Evolutionary conservation across 2,329 filamentous ascomycete genomes (phyloP).

Genomic region (Fusarium sp.): DNA sequence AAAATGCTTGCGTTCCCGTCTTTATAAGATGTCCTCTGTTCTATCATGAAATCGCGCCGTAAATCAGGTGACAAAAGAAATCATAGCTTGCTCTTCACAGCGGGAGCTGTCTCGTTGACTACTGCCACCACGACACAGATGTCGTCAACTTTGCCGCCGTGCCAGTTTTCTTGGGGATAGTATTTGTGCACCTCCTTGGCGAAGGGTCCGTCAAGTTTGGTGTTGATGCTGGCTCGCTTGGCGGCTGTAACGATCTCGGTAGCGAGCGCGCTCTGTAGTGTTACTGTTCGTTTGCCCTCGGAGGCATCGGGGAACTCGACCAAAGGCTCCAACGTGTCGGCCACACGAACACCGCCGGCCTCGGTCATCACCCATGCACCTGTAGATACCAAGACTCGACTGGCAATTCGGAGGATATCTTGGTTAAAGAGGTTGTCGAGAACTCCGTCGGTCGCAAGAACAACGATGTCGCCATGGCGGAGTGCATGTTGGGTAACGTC

Average conservation of each 20-base stretch:
- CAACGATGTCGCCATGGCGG: slow-evolving; percentile 90
- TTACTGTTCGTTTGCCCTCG: slow-evolving; percentile 52
- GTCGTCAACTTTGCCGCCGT: slow-evolving; percentile 94
- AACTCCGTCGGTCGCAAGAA: slow-evolving; percentile 94
- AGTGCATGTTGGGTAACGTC: slow-evolving; percentile 80
- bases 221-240: slow-evolving; percentile 85
- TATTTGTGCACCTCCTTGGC: slow-evolving; percentile 92
- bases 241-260: slow-evolving; percentile 83
- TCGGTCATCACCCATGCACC: slow-evolving; percentile 78
- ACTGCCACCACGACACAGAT: slow-evolving; percentile 88
- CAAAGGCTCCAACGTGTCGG: slow-evolving; percentile 65
- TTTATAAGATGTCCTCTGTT: slow-evolving; percentile 40
- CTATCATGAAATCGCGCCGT: slow-evolving; percentile 40
- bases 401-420: slow-evolving; percentile 85
- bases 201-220: slow-evolving; percentile 88
- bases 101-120: slow-evolving; percentile 70
- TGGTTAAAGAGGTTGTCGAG: slow-evolving; percentile 96
- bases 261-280: slow-evolving; percentile 82
- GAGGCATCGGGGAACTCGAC: slow-evolving; percentile 45
- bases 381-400: slow-evolving; percentile 76
- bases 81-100: slow-evolving; percentile 50
- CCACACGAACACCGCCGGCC: slow-evolving; percentile 70
- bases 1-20: slow-evolving; percentile 42
- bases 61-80: slow-evolving; percentile 25
- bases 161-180: slow-evolving; percentile 87